Percentiles rank a stretch among this genome's conserved stretches.
Evolutionary conservation across 768 basidiomycete species (phyloP).

Genomic region (Porpolomopsis calyptriformis): DNA sequence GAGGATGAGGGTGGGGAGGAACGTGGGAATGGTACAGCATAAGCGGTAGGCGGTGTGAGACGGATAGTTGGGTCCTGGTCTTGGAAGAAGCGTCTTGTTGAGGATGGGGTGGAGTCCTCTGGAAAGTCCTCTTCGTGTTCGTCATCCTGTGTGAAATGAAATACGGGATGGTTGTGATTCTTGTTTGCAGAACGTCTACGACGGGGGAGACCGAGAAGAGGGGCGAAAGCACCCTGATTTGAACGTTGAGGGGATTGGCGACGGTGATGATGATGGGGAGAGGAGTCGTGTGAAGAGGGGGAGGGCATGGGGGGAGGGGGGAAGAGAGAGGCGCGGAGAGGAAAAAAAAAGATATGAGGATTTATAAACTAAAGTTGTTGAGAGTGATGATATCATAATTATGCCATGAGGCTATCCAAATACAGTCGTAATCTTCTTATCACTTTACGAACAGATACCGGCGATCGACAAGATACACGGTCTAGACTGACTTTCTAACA

Average conservation of each 20-base stretch:
- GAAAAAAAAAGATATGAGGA: neutral
- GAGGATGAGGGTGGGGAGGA: constrained; percentile 1
- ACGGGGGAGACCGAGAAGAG: constrained; percentile 6
- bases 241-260: no score
- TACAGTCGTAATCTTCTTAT: no score
- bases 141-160: constrained; percentile 13
- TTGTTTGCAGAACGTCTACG: constrained; percentile 6
- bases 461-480: no score
- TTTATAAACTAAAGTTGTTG: no score
- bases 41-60: neutral
- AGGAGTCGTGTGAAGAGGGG: no score
- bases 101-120: constrained; percentile 20
- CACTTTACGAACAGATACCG: no score
- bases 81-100: neutral
- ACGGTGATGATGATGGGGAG: constrained; percentile 9
- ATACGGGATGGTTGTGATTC: constrained; percentile 12
- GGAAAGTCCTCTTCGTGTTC: constrained; percentile 28
- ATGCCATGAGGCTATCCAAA: no score
- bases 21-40: neutral
- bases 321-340: constrained; percentile 14
- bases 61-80: neutral
- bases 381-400: no score
- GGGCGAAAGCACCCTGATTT: no score
- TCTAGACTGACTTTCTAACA: no score
- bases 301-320: constrained; percentile 21